Conservation (phyloP, 1,284 basidiomycete genomes). For the Tetrapyrgos nigripes region DNA sequence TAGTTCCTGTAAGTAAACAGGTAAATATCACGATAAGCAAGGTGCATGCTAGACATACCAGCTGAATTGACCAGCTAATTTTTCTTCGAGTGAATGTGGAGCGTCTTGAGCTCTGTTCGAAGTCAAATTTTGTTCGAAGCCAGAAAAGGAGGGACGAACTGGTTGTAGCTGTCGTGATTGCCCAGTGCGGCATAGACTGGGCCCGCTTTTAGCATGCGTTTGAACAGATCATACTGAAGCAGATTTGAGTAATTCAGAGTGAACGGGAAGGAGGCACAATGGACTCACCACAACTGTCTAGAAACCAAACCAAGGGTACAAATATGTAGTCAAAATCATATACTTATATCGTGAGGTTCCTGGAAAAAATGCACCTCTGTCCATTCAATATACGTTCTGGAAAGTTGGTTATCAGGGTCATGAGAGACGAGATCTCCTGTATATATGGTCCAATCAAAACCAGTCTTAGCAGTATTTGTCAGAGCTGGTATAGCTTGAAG, state of each 20-base stretch:
- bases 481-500: constrained; percentile 74
- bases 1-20: constrained; percentile 64
- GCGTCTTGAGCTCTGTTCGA: constrained; percentile 65
- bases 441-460: constrained; percentile 73
- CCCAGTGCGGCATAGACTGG: constrained; percentile 77
- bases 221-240: constrained; percentile 70
- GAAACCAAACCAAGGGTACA: not conserved
- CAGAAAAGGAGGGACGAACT: constrained; percentile 42
- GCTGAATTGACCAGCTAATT: constrained; percentile 64
- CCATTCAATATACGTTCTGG: constrained; percentile 58
- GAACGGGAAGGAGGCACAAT: not conserved
- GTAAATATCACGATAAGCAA: no score
- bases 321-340: no score
- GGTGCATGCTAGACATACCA: constrained; percentile 62
- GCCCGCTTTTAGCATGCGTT: constrained; percentile 61
- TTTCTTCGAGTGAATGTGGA: constrained; percentile 60
- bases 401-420: constrained; percentile 69
- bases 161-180: constrained; percentile 78
- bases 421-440: constrained; percentile 84
- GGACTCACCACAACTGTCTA: not conserved
- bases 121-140: constrained; percentile 9
- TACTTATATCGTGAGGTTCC: not conserved
- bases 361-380: constrained; percentile 51
- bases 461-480: constrained; percentile 62
- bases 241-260: constrained; percentile 44